These are phyloP conservation scores for Talaromyces verruculosus DNA, from an alignment of 2,329 filamentous ascomycete genomes.

Conservation along the genomic window DNA sequence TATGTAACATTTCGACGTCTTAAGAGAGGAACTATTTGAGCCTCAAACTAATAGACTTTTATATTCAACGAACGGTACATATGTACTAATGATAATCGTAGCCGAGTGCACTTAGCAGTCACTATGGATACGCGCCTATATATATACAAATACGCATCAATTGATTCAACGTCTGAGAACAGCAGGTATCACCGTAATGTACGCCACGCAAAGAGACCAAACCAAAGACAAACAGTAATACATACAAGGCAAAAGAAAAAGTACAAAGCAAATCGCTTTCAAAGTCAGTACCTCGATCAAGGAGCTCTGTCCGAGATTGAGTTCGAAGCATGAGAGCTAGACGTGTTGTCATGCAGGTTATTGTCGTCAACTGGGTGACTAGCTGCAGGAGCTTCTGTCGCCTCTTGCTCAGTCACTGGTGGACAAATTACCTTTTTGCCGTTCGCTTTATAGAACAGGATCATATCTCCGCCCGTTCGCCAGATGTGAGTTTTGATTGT, in stretches of 20 bases:
- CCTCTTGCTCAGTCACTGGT: slow-evolving; percentile 18
- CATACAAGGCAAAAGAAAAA: neutral
- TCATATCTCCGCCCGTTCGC: slow-evolving; percentile 90
- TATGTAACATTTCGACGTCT: neutral
- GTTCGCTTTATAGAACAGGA: slow-evolving; percentile 88
- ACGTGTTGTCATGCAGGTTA: slow-evolving; percentile 10
- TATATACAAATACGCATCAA: neutral
- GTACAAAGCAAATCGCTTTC: neutral
- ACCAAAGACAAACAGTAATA: neutral
- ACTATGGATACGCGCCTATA: neutral
- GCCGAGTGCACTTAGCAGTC: neutral
- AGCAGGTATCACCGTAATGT: neutral
- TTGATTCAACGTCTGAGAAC: neutral
- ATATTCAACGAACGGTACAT: neutral
- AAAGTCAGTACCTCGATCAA: neutral
- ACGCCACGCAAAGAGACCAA: neutral
- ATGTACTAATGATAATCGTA: neutral
- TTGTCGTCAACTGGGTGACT: slow-evolving; percentile 1
- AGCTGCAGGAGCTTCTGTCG: neutral
- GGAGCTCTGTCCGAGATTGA: slow-evolving; percentile 5
- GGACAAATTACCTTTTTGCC: slow-evolving; percentile 63
- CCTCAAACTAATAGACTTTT: neutral
- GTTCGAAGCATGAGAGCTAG: slow-evolving; percentile 9
- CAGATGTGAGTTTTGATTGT: slow-evolving; percentile 89
- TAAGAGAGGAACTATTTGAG: neutral